Evolutionary conservation across 2,329 filamentous ascomycete genomes (phyloP).

Genomic region (Exophiala xenobiotica): DNA sequence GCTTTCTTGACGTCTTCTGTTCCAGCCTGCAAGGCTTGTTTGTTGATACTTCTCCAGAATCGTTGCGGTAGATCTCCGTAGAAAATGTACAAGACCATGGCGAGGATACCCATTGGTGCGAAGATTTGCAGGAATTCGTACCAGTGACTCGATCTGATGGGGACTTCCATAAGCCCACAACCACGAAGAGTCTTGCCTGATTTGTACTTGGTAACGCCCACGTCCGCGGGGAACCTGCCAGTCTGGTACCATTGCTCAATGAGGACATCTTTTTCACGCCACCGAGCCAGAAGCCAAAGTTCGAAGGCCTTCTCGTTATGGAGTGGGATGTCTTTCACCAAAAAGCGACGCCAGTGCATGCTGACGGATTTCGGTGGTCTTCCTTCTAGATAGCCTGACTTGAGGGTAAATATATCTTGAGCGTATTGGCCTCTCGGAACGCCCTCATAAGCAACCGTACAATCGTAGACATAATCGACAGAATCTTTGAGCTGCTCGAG

Average conservation of each 20-base stretch:
- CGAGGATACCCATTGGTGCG: slow-evolving; percentile 35
- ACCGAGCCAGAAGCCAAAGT: slow-evolving; percentile 72
- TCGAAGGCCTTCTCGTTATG: slow-evolving; percentile 68
- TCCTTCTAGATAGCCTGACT: slow-evolving; percentile 77
- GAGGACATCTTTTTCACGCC: slow-evolving; percentile 81
- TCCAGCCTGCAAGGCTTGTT: slow-evolving; percentile 23
- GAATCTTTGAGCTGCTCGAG: slow-evolving; percentile 71
- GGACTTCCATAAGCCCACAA: slow-evolving; percentile 35
- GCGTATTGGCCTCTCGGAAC: slow-evolving; percentile 62
- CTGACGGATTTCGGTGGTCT: slow-evolving; percentile 83
- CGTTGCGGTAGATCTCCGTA: slow-evolving; percentile 34
- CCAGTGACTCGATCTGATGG: slow-evolving; percentile 36
- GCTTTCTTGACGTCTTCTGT: slow-evolving; percentile 26
- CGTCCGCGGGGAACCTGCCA: slow-evolving; percentile 69
- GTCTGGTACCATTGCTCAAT: slow-evolving; percentile 73
- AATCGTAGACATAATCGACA: slow-evolving; percentile 80
- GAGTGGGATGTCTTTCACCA: slow-evolving; percentile 70
- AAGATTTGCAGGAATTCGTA: slow-evolving; percentile 37
- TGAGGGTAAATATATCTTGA: slow-evolving; percentile 75
- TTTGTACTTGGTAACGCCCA: slow-evolving; percentile 50
- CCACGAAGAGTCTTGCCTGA: slow-evolving; percentile 37
- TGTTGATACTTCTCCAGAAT: slow-evolving; percentile 31
- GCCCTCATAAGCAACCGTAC: slow-evolving; percentile 37
- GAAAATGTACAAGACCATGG: slow-evolving; percentile 35
- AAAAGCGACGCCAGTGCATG: slow-evolving; percentile 83